Conservation (phyloP, 139 green algal genomes). For the Coccomyxa sp. region DNA sequence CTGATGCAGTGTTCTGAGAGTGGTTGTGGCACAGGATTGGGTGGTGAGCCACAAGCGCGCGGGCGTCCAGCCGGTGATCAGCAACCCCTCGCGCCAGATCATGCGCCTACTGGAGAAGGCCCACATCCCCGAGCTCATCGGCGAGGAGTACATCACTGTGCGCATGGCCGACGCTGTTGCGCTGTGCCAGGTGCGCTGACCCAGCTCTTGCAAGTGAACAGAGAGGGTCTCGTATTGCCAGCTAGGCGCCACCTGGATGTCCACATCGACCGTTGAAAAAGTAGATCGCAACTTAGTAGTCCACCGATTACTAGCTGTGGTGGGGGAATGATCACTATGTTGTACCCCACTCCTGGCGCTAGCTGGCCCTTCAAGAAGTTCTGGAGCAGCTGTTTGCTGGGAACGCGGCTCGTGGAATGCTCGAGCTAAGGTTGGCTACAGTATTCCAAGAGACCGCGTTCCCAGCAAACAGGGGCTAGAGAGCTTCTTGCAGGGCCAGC, state of each 20-base stretch:
- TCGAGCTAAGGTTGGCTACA: too few species aligned
- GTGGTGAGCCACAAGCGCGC: constrained; percentile 23
- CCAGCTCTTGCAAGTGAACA: not conserved
- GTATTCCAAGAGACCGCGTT: too few species aligned
- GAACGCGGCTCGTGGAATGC: too few species aligned
- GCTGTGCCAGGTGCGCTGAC: constrained; percentile 6
- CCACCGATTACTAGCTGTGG: not conserved
- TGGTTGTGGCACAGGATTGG: constrained; percentile 17
- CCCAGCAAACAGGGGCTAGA: too few species aligned
- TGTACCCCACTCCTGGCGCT: too few species aligned
- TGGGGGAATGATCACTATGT: too few species aligned
- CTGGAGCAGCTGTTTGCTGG: too few species aligned
- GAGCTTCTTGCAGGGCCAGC: too few species aligned
- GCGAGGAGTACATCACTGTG: constrained; percentile 27
- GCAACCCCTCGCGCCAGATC: constrained; percentile 48
- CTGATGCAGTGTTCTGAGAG: not conserved
- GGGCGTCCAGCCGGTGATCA: constrained; percentile 45
- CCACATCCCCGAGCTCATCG: constrained; percentile 9
- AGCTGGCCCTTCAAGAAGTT: too few species aligned
- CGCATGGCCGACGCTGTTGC: constrained; percentile 22
- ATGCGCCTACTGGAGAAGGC: constrained; percentile 17
- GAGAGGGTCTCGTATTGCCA: not conserved
- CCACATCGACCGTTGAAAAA: not conserved
- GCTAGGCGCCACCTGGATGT: not conserved
- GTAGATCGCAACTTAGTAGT: not conserved